Evolutionary conservation across 108 stramenopile genomes (phyloP), one percentile per base, ranked within the genome.

Genomic region (Cyclotella baltica): DNA sequence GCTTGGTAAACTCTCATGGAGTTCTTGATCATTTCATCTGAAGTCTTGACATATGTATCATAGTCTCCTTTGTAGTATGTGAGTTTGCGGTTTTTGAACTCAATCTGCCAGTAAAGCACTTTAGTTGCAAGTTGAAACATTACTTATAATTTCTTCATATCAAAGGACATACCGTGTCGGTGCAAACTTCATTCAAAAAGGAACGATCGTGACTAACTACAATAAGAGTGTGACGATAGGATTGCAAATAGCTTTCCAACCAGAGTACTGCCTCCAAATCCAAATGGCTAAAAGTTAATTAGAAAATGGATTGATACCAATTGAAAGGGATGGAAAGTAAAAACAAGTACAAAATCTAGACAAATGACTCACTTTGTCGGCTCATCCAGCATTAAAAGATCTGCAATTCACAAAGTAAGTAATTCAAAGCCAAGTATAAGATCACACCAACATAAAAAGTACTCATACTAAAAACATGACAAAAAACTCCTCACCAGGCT

Each of bases 31-130:
- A 88, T 85, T 70, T 99, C 98, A 27, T 85, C 84, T 22, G 96
- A 73, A 31, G 92, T 88, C 72, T 84, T 92, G 50, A 97, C 96
- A 74, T 96, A 99, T 11, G 83, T 93, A 85, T 98, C 97, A 83
- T 97, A 98, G 78, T 98, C 92, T 9, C 98, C 98, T 55, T 93
- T 91, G 90, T 97, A 99, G 75, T 98, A 94, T n/a, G 89, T 89
- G 51, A 93, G 58, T 56, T 91, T 89, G 57, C 82, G 81, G 50
- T 92, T 63, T 62, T 94, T 90, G 77, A 97, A 92, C 65, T 94
- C 92, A 35, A 97, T 91, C 10, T 29, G 28, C 16, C 33, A 29
- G 19, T 3, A 33, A 62, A 29, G 36, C 4, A 35, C 33, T 16
- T 15, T 2, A 58, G 3, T 2, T 30, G 16, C 29, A 56, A 8